Evolutionary conservation across 768 basidiomycete genomes (phyloP), one percentile per base, ranked within the genome.

Genomic region (Collybiopsis confluens): DNA sequence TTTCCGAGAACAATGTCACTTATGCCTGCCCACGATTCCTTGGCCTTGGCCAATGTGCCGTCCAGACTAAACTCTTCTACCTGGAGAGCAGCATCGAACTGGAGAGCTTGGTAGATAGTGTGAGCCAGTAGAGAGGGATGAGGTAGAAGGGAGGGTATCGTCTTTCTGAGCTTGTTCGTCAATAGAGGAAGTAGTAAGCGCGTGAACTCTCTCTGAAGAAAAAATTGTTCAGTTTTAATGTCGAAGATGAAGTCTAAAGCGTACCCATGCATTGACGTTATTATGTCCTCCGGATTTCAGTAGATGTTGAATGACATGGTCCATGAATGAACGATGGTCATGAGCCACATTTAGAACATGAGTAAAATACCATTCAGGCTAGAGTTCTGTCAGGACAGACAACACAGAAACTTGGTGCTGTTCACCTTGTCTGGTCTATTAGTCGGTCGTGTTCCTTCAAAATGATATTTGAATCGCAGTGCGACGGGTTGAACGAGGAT

Each of bases 341-440:
- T 93, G 91, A 11, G 83, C 79, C 54, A 88, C 81, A 64, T 98
- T 95, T 45, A 91, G 76, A 21, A 98, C 74, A 65, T 98, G 91
- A 2, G 92, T 87, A 65, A 98, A 90, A 62, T 92, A 98, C 92
- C 95, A 98, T 67, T 98, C 97, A 1, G 97, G 96, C 92, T 96
- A 50, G 37, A 54, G 8, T 30, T 23, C 33, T 49, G 52, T 40
- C n/a, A 18, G n/a, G 21, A 27, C 18, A 30, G 16, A 43, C 36
- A 1, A 56, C 28, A 44, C 1, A 37, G 13, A 20, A 23, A 2
- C 15, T 30, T 18, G 3, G 24, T 10, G 20, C 27, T 38, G 45
- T 54, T 47, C 48, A 90, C 94, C 82, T 98, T 98, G 71, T 98
- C 96, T 9, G 93, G 67, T 48, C 91, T 78, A 67, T 98, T 99